Base-by-base conservation (phyloP, 768 basidiomycete species). In the Gymnopilus junonius region DNA sequence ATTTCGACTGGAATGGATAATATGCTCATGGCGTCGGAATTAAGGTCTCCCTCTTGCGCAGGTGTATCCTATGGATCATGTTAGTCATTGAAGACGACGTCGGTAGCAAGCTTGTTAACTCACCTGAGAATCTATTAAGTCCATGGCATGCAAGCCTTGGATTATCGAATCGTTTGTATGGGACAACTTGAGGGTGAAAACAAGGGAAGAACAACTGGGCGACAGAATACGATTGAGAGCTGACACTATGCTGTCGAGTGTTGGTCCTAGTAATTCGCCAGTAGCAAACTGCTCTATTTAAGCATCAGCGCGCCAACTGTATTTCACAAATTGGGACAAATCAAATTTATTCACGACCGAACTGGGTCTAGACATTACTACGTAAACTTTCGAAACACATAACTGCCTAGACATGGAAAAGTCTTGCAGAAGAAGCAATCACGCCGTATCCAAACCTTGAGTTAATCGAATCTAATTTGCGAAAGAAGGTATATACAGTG, bases 391-490 rank as follows among this genome's bases (percentile, higher is more conserved):
- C 5, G 5, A 32, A 11, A 51, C 27, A 51, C 11, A 10, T 17
- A 1, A 15, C 4, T 14, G 31, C 23, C 4, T 48, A 6, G 46
- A 27, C 20, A 45, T 21, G 27, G 29, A 4, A 6, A 50, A 27
- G 48, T 8, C 48, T 29, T 51, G 17, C 48, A 17, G n/a, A 4
- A 48, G 29, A 29, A 14, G 5, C 4, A 31, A 69, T 67, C 70
- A 73, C 67, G 75, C 76, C 10, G 71, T 68, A 43, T 80, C 74
- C 32, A 82, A 67, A 29, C 72, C 75, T 67, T 82, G 77, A 3
- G 79, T 77, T 34, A 83, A 65, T 57, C 81, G 76, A 53, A 86
- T 81, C 85, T 86, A 54, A 3, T 39, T 29, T 32, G 48, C n/a
- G 25, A 35, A 39, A 29, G 48, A 42, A 29, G 4, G 32, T 50